Evolutionary conservation across 192 early-diverging fungal species (phyloP), one percentile per base, ranked within the genome.

Genomic region (Backusella sp.): DNA sequence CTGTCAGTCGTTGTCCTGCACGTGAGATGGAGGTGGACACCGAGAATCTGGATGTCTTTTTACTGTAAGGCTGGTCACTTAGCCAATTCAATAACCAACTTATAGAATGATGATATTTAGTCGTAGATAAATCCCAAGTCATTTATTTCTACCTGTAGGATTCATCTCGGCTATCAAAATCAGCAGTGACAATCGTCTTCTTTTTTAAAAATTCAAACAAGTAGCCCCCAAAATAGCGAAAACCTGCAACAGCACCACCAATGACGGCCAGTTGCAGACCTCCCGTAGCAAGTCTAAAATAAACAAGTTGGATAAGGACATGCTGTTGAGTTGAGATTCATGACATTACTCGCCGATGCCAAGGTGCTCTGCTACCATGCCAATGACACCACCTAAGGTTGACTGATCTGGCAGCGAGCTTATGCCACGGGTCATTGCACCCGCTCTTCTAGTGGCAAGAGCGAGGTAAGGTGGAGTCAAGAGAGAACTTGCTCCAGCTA

Each of bases 121-220:
- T 32, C 32, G 2, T 32, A 3, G 32, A 32, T 32, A 32, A 32
- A 32, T 32, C n/a, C n/a, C 32, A 32, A 32, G 32, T 32, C 32
- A 32, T 32, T 32, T 32, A 3, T 32, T 32, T 32, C 32, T 32
- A 88, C 74, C 85, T 87, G 70, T 87, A 89, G 0, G 86, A 86
- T 72, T 89, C 88, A 59, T 89, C 88, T 23, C 84, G 49, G 32
- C 84, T 84, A 76, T 89, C 88, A 46, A 89, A 89, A 42, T 87
- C 84, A 6, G 85, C 85, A 1, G 85, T 83, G 39, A 87, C 86
- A 6, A 85, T 71, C 1, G 84, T 72, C 19, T 74, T 59, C 23
- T 84, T 86, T 32, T 84, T 87, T 3, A 85, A n/a, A 67, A 79
- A 89, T 26, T 85, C 88, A 15, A 87, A 28, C 1, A 81, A 77